Base-by-base conservation (phyloP, 2,329 filamentous ascomycete species). In the Pseudocercospora fijiensis region DNA sequence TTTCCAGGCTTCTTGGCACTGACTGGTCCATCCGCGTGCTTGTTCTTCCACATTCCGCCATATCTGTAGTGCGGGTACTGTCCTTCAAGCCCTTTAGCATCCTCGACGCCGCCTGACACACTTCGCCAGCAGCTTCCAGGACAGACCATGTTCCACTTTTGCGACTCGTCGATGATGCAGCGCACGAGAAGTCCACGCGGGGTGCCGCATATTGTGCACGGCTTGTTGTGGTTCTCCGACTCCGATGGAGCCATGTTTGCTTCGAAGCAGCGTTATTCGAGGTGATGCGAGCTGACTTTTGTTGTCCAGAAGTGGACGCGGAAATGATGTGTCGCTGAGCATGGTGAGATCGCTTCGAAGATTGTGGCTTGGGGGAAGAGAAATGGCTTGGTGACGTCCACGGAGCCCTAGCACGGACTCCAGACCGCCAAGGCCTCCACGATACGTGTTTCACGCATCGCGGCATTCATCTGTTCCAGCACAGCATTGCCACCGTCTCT, bases 1-100 rank as follows among this genome's bases (percentile, higher is more conserved):
- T 72, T 74, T 61, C 71, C 76, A 16, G 77, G 76, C 63, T 79
- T 80, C 72, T 78, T 79, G 45, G 78, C 77, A 66, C 74, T 78
- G 1, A 78, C 75, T 3, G 63, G 65, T 2, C 67, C 67, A 59
- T 69, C 67, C 6, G 75, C 76, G 67, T 79, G 76, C 52, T 76
- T 77, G 58, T 78, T 78, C 69, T 80, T 80, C 79, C 79, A 80
- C 78, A 76, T 76, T 9, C 76, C 76, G 5, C 76, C 76, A 66
- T 78, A 76, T 22, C 69, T 66, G 58, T 78, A 77, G 65, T 72
- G 66, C 18, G 76, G 74, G 69, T 76, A 76, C 6, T 76, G 74
- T 0, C 71, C 71, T 33, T 72, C 62, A 18, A 63, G 49, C 22
- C 69, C 68, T 45, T 77, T 74, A 5, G 75, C 79, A 67, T 81